Base-by-base conservation (phyloP, 495 filamentous ascomycete species). In the Lepidopterella palustris region DNA sequence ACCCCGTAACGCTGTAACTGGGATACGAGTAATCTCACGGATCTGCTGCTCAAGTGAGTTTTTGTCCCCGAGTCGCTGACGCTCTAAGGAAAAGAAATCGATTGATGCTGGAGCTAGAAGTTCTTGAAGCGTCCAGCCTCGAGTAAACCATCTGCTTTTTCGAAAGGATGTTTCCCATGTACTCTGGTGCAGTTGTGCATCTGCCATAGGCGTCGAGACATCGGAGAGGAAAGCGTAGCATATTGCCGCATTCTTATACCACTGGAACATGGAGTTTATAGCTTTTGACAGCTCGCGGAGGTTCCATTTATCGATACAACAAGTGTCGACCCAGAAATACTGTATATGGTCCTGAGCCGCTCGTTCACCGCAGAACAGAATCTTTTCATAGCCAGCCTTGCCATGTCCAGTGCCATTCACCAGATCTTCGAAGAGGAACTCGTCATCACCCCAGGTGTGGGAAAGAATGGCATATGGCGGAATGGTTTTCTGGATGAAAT, bases 11-110 rank as follows among this genome's bases (percentile, higher is more conserved):
- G 57, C 60, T 6, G 54, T 45, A 1, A 50, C 45, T 13, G 62
- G 18, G 26, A 67, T 67, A 8, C 58, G 56, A 15, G 62, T 64
- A 25, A 67, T 56, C 15, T 68, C 63, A 35, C 55, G 45, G 18
- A 68, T 51, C 26, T 5, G 13, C 24, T 8, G 49, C 47, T 67
- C 60, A 13, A 66, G 53, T n/a, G 63, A 62, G 45, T 31, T 15
- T 32, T 66, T 68, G 55, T 53, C 55, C 47, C 65, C 63, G 20
- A 68, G 55, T 49, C 45, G 21, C 21, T 53, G n/a, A 49, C 58
- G 24, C 10, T 66, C 66, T 23, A 9, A 49, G 48, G 58, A 59
- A 47, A 68, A 68, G 47, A 68, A 68, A 26, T 66, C 58, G 21
- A 68, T 58, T 45, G 45, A 55, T 45, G 31, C 49, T 45, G 51